Base-by-base conservation (phyloP, 192 early-diverging fungal species). In the Backusella australiensis region DNA sequence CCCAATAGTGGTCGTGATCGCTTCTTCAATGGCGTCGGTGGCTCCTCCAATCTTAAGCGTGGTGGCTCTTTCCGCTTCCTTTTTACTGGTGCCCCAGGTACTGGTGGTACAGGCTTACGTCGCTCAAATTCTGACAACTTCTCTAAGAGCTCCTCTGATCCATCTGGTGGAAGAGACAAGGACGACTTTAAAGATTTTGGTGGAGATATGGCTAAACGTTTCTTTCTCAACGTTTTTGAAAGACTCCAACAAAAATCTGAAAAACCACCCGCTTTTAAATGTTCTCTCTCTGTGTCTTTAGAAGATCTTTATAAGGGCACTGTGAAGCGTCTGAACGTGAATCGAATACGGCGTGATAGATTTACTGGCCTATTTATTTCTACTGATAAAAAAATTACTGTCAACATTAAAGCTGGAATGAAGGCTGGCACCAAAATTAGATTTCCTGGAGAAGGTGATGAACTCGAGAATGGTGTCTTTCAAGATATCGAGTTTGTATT, bases 371-470 rank as follows among this genome's bases (percentile, higher is more conserved):
- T 72, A 17, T 34, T 77, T 32, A 67, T 81, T 0, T 68, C 88
- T 0, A 71, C 87, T 0, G 96, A 97, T 75, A 97, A 98, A 85
- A 85, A 96, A 14, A 84, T 99, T 9, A 87, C 86, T 69, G 86
- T 99, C 63, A 83, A 93, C 69, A 82, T 99, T 84, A 96, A 94
- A 80, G 91, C 96, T 15, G 98, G 98, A 4, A 96, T 96, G 96
- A 98, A 99, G 84, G 93, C 95, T 15, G 98, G 98, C 14, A 97
- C 98, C 74, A 99, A 98, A 84, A 91, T 99, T 81, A 91, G 91
- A 32, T 98, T 95, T 84, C 85, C 91, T 7, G 89, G 88, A 26
- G 93, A 97, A 78, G 98, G 98, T 38, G 96, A 97, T 82, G 94
- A 97, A 74, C 59, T 93, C 15, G 85, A 92, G 38, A 85, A 87